Evolutionary conservation across 2,329 filamentous ascomycete genomes (phyloP), one percentile per base, ranked within the genome.

Genomic region (Parastagonospora avenae): DNA sequence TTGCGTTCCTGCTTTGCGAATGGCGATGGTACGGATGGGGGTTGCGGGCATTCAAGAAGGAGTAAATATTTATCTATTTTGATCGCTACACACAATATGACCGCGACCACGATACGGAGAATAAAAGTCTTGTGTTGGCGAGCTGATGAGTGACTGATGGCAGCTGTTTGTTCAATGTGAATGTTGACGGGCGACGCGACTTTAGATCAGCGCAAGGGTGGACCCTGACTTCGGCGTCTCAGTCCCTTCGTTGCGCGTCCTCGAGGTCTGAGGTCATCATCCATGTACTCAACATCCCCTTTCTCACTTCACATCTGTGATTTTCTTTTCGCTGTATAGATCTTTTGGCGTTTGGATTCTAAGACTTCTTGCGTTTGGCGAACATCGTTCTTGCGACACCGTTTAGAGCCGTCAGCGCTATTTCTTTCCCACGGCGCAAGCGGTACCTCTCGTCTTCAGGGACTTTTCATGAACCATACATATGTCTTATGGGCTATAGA

Each of bases 271-370:
- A 56, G 44, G 40, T 45, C 43, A 46, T 42, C 43, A 37, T 27
- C 53, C 37, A 47, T 37, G 46, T 32, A 43, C 46, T 50, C 53
- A 40, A 47, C 42, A 45, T 48, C 40, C 50, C 46, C 43, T 48
- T 53, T 48, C 46, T 42, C 19, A 15, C 7, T n/a, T n/a, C 11
- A 31, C 40, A 42, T 4, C 10, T 24, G 12, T 29, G 28, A 15
- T 12, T 27, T 8, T 50, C 32, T 28, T 29, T 45, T 28, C n/a
- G 8, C 33, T 41, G 38, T 2, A 29, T 37, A 27, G n/a, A 14
- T 29, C 29, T 51, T 30, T 24, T 35, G 30, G 30, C 15, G 12
- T 19, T 24, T 42, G 42, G 33, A 19, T 39, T 4, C 24, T 31
- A 16, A 11, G 27, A 36, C 35, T 24, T 39, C 32, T 31, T 28